Percentiles rank a stretch among this genome's conserved stretches.
phyloP scores from a whole-genome alignment of 495 filamentous ascomycete genomes.

The Talaromyces trachyspermus region DNA sequence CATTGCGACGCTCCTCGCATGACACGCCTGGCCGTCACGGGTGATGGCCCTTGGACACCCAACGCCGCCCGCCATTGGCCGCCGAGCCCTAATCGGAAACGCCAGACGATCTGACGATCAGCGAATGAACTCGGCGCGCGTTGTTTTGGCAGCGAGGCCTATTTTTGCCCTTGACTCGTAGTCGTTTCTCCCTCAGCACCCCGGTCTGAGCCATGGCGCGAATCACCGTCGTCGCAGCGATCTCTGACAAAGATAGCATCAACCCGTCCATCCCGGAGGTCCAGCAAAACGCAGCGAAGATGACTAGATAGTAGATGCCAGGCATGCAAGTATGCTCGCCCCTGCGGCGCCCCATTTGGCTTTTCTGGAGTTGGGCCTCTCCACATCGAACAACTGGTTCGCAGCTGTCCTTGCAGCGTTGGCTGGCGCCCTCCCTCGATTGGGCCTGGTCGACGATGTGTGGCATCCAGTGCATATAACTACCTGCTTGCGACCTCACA shows the following conservation, averaged over 20 bases:
- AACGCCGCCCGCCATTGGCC: background rate
- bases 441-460: conserved; percentile 9
- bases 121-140: too few species aligned
- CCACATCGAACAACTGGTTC: conserved; percentile 14
- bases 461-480: conserved; percentile 16
- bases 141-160: too few species aligned
- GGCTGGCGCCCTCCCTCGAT: conserved; percentile 10
- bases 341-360: conserved; percentile 10
- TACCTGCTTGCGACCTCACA: conserved; percentile 23
- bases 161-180: too few species aligned
- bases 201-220: too few species aligned
- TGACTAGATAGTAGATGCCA: too few species aligned
- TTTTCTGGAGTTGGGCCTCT: conserved; percentile 8
- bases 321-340: too few species aligned
- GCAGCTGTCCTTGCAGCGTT: conserved; percentile 12
- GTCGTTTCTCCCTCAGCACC: too few species aligned
- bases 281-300: too few species aligned
- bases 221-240: too few species aligned
- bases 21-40: conserved; percentile 2
- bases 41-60: background rate
- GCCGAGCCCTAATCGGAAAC: conserved; percentile 9
- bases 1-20: background rate
- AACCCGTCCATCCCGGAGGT: too few species aligned
- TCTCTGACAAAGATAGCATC: too few species aligned
- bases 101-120: background rate